Evolutionary conservation across 2,329 filamentous ascomycete species (phyloP).

Genomic region (Beauveria sp.): DNA sequence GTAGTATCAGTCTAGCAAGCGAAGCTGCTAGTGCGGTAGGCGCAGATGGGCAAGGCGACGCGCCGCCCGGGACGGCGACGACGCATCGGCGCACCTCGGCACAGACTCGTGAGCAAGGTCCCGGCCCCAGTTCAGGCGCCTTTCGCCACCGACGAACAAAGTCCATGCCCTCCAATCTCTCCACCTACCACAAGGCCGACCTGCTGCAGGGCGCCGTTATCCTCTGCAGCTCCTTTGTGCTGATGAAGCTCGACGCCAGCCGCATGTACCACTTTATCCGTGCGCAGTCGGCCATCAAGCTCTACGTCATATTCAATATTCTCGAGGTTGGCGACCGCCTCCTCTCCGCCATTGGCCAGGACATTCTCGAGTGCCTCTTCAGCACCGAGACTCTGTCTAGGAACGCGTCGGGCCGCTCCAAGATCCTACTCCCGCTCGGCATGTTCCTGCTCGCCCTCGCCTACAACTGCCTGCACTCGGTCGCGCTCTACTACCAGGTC

Average conservation of each 20-base stretch:
- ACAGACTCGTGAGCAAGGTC: conserved; percentile 17
- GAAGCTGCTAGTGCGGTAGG: conserved; percentile 15
- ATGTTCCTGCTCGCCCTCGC: conserved; percentile 81
- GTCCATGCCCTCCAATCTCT: conserved; percentile 76
- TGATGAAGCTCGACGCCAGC: conserved; percentile 90
- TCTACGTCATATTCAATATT: conserved; percentile 98
- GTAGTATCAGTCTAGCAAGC: conserved; percentile 30
- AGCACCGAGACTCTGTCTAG: conserved; percentile 87
- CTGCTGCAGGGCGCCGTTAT: conserved; percentile 86
- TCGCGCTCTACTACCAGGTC: conserved; percentile 91
- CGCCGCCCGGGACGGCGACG: not conserved
- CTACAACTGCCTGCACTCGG: conserved; percentile 84
- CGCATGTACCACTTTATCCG: conserved; percentile 97
- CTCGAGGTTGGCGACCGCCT: conserved; percentile 88
- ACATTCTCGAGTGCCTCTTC: conserved; percentile 92
- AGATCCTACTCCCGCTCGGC: conserved; percentile 78
- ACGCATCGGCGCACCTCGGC: conserved; percentile 14
- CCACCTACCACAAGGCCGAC: conserved; percentile 89
- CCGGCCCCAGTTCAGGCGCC: conserved; percentile 25
- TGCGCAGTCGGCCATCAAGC: conserved; percentile 91
- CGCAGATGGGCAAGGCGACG: not conserved
- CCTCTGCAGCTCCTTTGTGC: conserved; percentile 70
- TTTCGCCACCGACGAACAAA: conserved; percentile 65
- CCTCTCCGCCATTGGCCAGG: conserved; percentile 85
- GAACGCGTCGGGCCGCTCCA: conserved; percentile 80